Evolutionary conservation across 805 yeast species (phyloP), one percentile per base, ranked within the genome.

Genomic region (Wickerhamiella dianesei): DNA sequence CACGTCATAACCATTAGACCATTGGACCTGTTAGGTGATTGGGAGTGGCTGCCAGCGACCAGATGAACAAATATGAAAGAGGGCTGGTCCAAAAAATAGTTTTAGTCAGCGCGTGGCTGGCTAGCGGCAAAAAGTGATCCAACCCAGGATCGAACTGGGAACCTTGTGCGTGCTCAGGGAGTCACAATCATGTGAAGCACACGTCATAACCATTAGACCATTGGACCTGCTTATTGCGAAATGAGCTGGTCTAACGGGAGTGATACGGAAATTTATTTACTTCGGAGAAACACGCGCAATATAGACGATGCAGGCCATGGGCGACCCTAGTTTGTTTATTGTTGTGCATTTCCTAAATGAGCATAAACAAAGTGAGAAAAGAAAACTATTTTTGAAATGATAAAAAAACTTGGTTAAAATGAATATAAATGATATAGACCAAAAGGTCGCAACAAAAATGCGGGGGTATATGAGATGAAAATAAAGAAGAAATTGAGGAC

Each of bases 1-100:
- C 39, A 36, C 39, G 39, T 36, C 39, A 36, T 36, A 25, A 18
- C 39, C 39, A 36, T 36, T 36, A 36, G 39, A 36, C 39, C 39
- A 36, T 18, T 16, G 39, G 39, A 36, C 39, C 39, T n/a, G 19
- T n/a, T 25, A 6, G 12, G 6, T 6, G 12, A 25, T 25, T 6
- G 12, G 32, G 12, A 12, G 6, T 25, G 6, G 32, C 9, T 25
- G 6, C 9, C 12, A 6, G 32, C 32, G 9, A 25, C 6, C 12
- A 25, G 32, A 25, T 25, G 32, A 6, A 6, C 32, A 25, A 12
- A 6, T 25, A 12, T 6, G 6, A 25, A 25, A 25, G 6, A 6
- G 32, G 9, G 9, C 32, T 25, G 32, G 6, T 25, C 9, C 12
- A 12, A 25, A 25, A 25, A 25, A 25, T 6, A 25, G 32, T 6